These are phyloP conservation scores for Penicillium roqueforti DNA, from an alignment of 495 filamentous ascomycete species.

Conservation along the genomic window DNA sequence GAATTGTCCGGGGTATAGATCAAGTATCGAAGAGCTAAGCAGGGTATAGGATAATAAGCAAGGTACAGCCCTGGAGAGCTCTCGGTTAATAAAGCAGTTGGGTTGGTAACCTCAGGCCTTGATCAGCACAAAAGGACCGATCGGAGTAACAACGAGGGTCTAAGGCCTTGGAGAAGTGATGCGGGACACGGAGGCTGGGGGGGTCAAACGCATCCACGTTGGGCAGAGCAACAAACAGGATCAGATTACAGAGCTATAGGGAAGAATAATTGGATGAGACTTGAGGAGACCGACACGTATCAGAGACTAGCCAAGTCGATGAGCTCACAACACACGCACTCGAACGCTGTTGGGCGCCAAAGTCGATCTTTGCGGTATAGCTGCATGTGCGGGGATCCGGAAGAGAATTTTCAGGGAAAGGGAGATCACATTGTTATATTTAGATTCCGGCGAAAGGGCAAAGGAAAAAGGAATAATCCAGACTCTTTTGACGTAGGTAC, in stretches of 20 bases:
- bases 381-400: neutral
- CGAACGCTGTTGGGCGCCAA: conserved; percentile 18
- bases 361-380: conserved; percentile 23
- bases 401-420: neutral
- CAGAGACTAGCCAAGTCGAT: conserved; percentile 11
- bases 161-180: conserved; percentile 5
- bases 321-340: conserved; percentile 15
- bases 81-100: conserved; percentile 3
- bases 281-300: conserved; percentile 27
- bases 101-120: conserved; percentile 11
- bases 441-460: neutral
- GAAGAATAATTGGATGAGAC: conserved; percentile 30
- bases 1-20: neutral
- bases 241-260: conserved; percentile 14
- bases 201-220: conserved; percentile 23
- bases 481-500: neutral
- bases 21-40: neutral
- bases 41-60: conserved; percentile 12
- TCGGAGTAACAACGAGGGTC: conserved; percentile 7
- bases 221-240: conserved; percentile 30
- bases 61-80: neutral
- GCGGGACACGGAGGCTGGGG: conserved; percentile 18
- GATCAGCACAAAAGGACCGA: conserved; percentile 16
- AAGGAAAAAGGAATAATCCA: neutral
- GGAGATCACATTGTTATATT: neutral